Percentiles rank a stretch among this genome's conserved stretches.
phyloP scores from a whole-genome alignment of 2,329 filamentous ascomycete species.

The Talaromyces sp. region DNA sequence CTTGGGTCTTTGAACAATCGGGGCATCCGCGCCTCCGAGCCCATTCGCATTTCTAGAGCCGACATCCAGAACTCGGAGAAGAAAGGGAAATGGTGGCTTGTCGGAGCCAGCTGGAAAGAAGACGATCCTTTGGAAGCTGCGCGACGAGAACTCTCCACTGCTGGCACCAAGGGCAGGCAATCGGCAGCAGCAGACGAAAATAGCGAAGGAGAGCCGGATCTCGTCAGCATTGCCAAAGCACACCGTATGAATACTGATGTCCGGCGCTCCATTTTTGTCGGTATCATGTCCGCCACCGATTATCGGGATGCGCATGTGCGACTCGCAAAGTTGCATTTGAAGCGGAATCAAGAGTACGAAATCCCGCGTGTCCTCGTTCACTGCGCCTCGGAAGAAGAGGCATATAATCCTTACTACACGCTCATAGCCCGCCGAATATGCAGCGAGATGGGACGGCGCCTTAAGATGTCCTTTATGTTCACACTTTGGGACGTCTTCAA shows the following conservation, averaged over 20 bases:
- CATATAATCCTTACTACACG: constrained; percentile 91
- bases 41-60: constrained; percentile 71
- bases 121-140: constrained; percentile 30
- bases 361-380: constrained; percentile 83
- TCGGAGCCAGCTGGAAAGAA: constrained; percentile 81
- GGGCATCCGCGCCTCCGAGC: constrained; percentile 68
- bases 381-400: constrained; percentile 74
- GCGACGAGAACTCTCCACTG: constrained; percentile 23
- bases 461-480: constrained; percentile 82
- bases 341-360: constrained; percentile 78
- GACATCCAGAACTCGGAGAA: constrained; percentile 81
- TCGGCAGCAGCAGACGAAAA: constrained; percentile 16
- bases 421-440: constrained; percentile 77
- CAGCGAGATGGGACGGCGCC: constrained; percentile 56
- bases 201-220: constrained; percentile 51
- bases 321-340: constrained; percentile 75
- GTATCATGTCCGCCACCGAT: constrained; percentile 79
- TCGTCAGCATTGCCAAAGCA: constrained; percentile 66
- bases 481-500: constrained; percentile 82
- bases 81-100: constrained; percentile 96
- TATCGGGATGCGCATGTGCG: constrained; percentile 77
- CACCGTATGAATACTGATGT: constrained; percentile 85
- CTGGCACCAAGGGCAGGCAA: not conserved
- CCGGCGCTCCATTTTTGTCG: constrained; percentile 85
- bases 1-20: constrained; percentile 69